These are phyloP conservation scores for Stachybotrys chlorohalonatus DNA, from an alignment of 2,329 filamentous ascomycete genomes.

Conservation along the genomic window DNA sequence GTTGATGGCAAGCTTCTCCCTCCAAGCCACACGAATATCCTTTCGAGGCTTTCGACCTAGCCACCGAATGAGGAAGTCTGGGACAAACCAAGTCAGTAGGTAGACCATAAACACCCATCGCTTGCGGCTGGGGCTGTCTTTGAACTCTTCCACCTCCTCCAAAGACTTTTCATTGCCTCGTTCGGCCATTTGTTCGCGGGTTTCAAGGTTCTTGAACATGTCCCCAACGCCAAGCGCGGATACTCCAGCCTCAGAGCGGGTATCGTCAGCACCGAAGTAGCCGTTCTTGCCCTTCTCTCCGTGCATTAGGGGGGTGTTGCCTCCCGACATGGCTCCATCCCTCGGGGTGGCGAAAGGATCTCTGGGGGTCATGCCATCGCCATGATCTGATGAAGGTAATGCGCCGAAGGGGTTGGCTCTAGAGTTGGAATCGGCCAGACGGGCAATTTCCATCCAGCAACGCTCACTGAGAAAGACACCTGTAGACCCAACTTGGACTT, in stretches of 20 bases:
- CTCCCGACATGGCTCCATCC: conserved; percentile 45
- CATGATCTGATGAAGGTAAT: conserved; percentile 43
- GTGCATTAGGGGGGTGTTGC: conserved; percentile 50
- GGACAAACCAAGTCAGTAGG: conserved; percentile 75
- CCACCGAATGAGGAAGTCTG: conserved; percentile 70
- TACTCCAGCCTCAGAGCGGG: conserved; percentile 81
- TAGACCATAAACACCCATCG: conserved; percentile 85
- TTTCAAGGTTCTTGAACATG: conserved; percentile 97
- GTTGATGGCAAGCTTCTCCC: conserved; percentile 97
- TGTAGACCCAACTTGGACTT: conserved; percentile 82
- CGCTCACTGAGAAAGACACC: conserved; percentile 93
- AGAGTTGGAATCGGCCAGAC: conserved; percentile 55
- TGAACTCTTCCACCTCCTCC: conserved; percentile 80
- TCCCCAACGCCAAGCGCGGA: conserved; percentile 90
- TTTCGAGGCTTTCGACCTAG: conserved; percentile 83
- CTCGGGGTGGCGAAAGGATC: conserved; percentile 54
- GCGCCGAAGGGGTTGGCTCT: conserved; percentile 29
- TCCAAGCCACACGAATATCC: conserved; percentile 87
- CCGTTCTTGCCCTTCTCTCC: conserved; percentile 68
- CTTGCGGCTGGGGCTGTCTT: conserved; percentile 70
- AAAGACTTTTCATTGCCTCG: conserved; percentile 87
- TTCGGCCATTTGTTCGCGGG: conserved; percentile 87
- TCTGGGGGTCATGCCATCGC: conserved; percentile 51
- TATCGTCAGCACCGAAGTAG: conserved; percentile 79
- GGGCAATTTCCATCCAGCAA: conserved; percentile 87